Base-by-base conservation (phyloP, 2,329 filamentous ascomycete species). In the Thelonectria blattea region DNA sequence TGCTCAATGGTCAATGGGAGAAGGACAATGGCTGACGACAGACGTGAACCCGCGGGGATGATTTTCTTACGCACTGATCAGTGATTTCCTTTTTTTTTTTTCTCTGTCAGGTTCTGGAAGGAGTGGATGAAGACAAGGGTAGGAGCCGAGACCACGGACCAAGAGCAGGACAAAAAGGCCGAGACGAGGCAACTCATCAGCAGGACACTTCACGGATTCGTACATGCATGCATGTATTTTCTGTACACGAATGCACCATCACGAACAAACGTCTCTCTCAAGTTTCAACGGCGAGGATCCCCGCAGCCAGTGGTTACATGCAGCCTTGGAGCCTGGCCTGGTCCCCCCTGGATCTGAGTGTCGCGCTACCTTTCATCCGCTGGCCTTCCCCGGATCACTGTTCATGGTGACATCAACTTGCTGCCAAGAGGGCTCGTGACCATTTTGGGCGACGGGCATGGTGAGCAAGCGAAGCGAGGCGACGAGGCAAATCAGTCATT, bases 401-500 rank as follows among this genome's bases (percentile, higher is more conserved):
- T 64, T 52, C 53, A 52, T 60, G 17, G 58, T 65, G 63, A 65
- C 58, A 64, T 62, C 61, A 62, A 64, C 43, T 42, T 30, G 52
- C 46, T 45, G 49, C 57, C 61, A 63, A 58, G 56, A 50, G 53
- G 43, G 30, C 67, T 68, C 60, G 67, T 69, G 67, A 69, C 67
- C 67, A 2, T 37, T 37, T 37, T 60, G 17, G 53, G 45, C 27
- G 27, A 30, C 27, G 27, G 27, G 27, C 27, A 9, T 30, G 5
- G 27, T 2, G 27, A 6, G 22, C 22, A 24, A 24, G 22, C 22
- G 22, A 24, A 6, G 22, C 22, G 6, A 24, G n/a, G 45, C n/a
- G 32, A 12, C 3, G 42, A 42, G 30, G 20, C 22, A 30, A 30
- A 30, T 10, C 5, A 30, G 8, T n/a, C n/a, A n/a, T n/a, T n/a